These are phyloP conservation scores for Boletus vinaceobasis DNA, from an alignment of 768 basidiomycete genomes.

Conservation along the genomic window DNA sequence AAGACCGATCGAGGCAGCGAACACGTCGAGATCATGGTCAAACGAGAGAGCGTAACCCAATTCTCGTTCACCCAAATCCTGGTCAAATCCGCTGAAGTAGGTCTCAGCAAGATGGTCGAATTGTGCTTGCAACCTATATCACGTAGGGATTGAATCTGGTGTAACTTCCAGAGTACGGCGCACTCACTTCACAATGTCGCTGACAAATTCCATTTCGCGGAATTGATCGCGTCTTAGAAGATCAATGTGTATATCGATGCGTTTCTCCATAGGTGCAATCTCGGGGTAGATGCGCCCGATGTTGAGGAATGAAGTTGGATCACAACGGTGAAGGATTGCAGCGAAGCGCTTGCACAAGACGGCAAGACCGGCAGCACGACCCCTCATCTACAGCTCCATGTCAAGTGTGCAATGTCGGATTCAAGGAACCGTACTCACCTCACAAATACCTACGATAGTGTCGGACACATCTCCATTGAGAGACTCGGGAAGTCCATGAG, in stretches of 20 bases:
- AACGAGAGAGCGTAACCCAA: slow-evolving; percentile 77
- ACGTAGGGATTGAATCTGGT: not conserved
- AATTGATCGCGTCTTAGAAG: slow-evolving; percentile 85
- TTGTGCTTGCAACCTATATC: slow-evolving; percentile 80
- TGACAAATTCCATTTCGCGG: slow-evolving; percentile 89
- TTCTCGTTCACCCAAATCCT: slow-evolving; percentile 88
- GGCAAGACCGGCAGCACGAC: slow-evolving; percentile 75
- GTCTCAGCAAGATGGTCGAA: slow-evolving; percentile 90
- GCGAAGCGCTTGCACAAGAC: slow-evolving; percentile 89
- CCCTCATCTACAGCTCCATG: slow-evolving; percentile 59
- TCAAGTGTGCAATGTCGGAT: not conserved
- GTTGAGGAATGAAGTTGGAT: slow-evolving; percentile 81
- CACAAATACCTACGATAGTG: slow-evolving; percentile 88
- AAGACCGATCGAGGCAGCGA: slow-evolving; percentile 86
- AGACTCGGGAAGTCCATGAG: slow-evolving; percentile 80
- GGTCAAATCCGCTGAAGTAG: slow-evolving; percentile 78
- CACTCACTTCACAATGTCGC: slow-evolving; percentile 80
- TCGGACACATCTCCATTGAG: slow-evolving; percentile 82
- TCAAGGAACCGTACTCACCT: slow-evolving; percentile 47
- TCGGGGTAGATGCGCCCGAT: slow-evolving; percentile 83
- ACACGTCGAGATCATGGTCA: slow-evolving; percentile 91
- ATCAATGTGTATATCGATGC: slow-evolving; percentile 89
- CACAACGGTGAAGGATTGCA: slow-evolving; percentile 73
- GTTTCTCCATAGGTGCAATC: slow-evolving; percentile 83
- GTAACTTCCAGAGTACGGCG: not conserved